A percentile compares a stretch with the other conserved stretches of the same genome.
Conservation (phyloP, 2,329 filamentous ascomycete genomes). For the Hypoxylon sp. region DNA sequence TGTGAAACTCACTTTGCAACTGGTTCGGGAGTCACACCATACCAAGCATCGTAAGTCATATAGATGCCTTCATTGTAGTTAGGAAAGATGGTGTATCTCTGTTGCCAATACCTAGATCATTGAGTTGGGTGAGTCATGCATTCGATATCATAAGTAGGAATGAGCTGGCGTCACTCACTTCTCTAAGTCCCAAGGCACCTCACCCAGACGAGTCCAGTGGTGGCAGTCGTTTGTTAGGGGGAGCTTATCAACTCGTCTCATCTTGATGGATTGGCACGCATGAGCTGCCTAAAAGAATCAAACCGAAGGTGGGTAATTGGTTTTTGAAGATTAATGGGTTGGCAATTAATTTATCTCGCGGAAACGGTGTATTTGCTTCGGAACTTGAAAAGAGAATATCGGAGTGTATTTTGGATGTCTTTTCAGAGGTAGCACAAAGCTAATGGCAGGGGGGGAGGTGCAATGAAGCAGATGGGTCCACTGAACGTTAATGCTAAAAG, state of each 20-base stretch:
- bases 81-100: conserved; percentile 89
- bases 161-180: conserved; percentile 72
- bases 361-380: conserved; percentile 5
- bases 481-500: conserved; percentile 11
- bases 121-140: conserved; percentile 16
- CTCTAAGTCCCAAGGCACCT: conserved; percentile 86
- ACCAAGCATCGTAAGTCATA: conserved; percentile 96
- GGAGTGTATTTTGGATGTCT: neutral
- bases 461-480: conserved; percentile 13
- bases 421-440: neutral
- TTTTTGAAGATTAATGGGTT: neutral
- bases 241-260: conserved; percentile 62
- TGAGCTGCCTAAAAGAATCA: conserved; percentile 19
- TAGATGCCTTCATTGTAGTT: conserved; percentile 89
- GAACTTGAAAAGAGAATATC: conserved; percentile 13
- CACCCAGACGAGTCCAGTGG: conserved; percentile 78
- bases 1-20: conserved; percentile 78
- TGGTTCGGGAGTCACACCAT: conserved; percentile 94
- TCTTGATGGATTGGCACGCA: conserved; percentile 44
- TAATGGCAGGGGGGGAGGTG: conserved; percentile 7
- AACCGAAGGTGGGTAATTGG: neutral
- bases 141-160: neutral
- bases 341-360: neutral
- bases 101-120: conserved; percentile 83
- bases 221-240: conserved; percentile 75